Evolutionary conservation across 495 filamentous ascomycete genomes (phyloP).

Genomic region (Penicillium alfredii): DNA sequence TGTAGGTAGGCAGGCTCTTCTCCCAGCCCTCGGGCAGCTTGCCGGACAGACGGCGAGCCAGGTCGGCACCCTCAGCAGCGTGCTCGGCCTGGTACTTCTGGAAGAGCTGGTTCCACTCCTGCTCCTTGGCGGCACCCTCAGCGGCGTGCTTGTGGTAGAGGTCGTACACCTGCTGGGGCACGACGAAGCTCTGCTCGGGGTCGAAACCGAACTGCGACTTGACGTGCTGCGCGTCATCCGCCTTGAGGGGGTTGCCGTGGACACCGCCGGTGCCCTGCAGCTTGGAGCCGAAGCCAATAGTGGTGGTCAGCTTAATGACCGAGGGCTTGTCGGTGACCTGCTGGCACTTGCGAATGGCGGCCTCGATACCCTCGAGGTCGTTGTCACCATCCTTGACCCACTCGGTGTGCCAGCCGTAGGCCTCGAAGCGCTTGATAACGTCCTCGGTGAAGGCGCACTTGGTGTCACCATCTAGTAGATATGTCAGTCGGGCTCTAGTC

Average conservation of each 20-base stretch:
- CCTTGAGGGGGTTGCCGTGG: constrained; percentile 91
- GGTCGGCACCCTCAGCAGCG: constrained; percentile 71
- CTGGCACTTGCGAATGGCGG: constrained; percentile 77
- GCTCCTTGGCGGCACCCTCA: constrained; percentile 81
- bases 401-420: constrained; percentile 94
- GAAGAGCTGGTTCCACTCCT: constrained; percentile 93
- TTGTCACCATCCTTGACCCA: constrained; percentile 85
- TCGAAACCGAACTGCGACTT: constrained; percentile 95
- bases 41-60: constrained; percentile 72
- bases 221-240: constrained; percentile 83
- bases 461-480: constrained; percentile 79
- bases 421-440: constrained; percentile 88
- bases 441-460: constrained; percentile 96
- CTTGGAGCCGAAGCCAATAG: constrained; percentile 94
- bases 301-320: constrained; percentile 94
- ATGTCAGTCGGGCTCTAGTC: no score
- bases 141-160: constrained; percentile 74
- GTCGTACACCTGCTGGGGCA: constrained; percentile 93
- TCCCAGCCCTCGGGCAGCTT: constrained; percentile 96
- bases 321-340: constrained; percentile 92
- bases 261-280: constrained; percentile 90
- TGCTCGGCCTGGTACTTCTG: constrained; percentile 74
- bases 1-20: constrained; percentile 88
- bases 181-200: constrained; percentile 86
- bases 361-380: constrained; percentile 83